A percentile compares a stretch with the other conserved stretches of the same genome.
Conservation (phyloP, 2,329 filamentous ascomycete genomes). For the Lachnellula hyalina region DNA sequence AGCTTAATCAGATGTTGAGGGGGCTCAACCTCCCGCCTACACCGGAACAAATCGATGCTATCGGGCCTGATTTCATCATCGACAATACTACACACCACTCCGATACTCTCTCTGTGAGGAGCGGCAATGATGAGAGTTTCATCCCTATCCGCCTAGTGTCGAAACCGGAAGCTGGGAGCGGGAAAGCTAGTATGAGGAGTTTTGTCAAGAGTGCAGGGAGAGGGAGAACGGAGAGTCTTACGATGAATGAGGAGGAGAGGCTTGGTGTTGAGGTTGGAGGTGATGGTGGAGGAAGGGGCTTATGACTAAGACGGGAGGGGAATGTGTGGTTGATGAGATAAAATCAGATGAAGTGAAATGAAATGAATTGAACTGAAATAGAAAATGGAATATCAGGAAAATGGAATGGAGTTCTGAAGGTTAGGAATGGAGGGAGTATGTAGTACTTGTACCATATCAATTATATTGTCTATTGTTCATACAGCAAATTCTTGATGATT, state of each 20-base stretch:
- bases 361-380: too few species aligned
- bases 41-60: constrained; percentile 15
- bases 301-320: neutral
- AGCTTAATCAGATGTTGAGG: constrained; percentile 9
- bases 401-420: neutral
- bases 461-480: neutral
- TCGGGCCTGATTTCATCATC: constrained; percentile 1
- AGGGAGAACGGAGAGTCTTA: neutral
- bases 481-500: neutral
- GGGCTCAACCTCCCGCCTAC: constrained; percentile 17
- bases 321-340: neutral
- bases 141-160: constrained; percentile 1
- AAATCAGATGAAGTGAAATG: neutral
- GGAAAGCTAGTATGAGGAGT: neutral
- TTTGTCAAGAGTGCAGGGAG: neutral
- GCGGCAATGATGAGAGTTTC: neutral
- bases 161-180: neutral
- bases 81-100: neutral
- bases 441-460: neutral
- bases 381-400: neutral
- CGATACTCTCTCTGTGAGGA: neutral
- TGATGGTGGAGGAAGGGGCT: neutral
- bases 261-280: neutral
- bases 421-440: neutral
- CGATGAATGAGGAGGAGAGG: neutral